Evolutionary conservation across 179 eudicot species (phyloP).

Genomic region (Beta macrorhiza): DNA sequence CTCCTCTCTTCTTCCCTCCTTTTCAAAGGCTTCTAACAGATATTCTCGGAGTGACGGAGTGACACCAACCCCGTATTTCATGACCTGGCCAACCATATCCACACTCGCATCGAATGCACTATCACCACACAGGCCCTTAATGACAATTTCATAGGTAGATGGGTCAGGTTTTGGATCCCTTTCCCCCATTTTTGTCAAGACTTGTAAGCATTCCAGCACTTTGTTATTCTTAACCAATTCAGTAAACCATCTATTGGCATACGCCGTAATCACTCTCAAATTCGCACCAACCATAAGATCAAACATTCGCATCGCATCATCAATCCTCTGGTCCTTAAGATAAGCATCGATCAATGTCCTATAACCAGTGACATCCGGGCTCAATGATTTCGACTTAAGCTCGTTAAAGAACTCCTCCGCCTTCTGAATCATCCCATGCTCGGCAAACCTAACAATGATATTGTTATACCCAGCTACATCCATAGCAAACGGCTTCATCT

Average conservation of each 20-base stretch:
- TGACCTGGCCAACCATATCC: constrained; percentile 47
- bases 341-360: constrained; percentile 72
- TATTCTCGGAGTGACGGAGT: constrained; percentile 45
- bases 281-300: constrained; percentile 67
- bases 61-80: constrained; percentile 54
- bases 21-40: constrained; percentile 50
- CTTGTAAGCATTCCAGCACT: constrained; percentile 44
- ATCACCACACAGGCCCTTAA: constrained; percentile 58
- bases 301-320: constrained; percentile 63
- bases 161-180: constrained; percentile 78
- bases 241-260: constrained; percentile 72
- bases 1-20: constrained; percentile 51
- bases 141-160: constrained; percentile 67
- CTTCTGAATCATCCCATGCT: constrained; percentile 68
- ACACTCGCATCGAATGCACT: constrained; percentile 37
- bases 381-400: constrained; percentile 62
- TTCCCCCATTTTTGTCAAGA: constrained; percentile 66
- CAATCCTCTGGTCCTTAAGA: constrained; percentile 59
- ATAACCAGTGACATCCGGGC: constrained; percentile 79
- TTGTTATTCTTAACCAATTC: constrained; percentile 57
- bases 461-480: constrained; percentile 85
- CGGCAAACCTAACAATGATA: constrained; percentile 61
- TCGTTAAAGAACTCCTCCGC: constrained; percentile 68
- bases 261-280: constrained; percentile 66
- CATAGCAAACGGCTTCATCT: constrained; percentile 70